Conservation (phyloP, 495 filamentous ascomycete genomes). For the Podospora sp. region DNA sequence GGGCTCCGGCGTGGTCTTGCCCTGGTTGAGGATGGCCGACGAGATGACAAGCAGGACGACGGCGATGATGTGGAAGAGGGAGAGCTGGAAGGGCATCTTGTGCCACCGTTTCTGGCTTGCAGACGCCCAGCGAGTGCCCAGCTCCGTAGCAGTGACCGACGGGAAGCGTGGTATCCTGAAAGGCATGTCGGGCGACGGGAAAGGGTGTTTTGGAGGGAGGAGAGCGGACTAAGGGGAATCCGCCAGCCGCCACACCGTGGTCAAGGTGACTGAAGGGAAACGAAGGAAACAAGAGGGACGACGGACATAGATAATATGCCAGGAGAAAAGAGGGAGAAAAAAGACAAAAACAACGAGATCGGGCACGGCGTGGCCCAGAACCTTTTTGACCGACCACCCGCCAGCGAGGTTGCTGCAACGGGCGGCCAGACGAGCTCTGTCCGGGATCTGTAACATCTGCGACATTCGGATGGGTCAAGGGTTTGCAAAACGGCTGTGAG, state of each 20-base stretch:
- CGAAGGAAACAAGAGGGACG: constrained; percentile 5
- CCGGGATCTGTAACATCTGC: constrained; percentile 34
- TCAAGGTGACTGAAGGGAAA: background rate
- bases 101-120: constrained; percentile 25
- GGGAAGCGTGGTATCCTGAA: constrained; percentile 35
- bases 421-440: constrained; percentile 27
- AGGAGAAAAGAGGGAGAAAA: constrained; percentile 13
- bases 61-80: constrained; percentile 31
- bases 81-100: constrained; percentile 32
- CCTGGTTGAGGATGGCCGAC: constrained; percentile 30
- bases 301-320: constrained; percentile 15
- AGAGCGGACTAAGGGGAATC: constrained; percentile 20
- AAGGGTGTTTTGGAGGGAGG: constrained; percentile 10
- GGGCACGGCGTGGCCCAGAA: constrained; percentile 15
- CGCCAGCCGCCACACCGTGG: constrained; percentile 23
- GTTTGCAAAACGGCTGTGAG: constrained; percentile 31
- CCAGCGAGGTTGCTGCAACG: constrained; percentile 3
- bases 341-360: constrained; percentile 13
- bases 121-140: constrained; percentile 25
- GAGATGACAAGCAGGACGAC: constrained; percentile 30
- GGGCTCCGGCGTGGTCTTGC: constrained; percentile 22
- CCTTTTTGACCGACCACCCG: constrained; percentile 24
- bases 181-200: constrained; percentile 28
- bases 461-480: constrained; percentile 23
- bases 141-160: constrained; percentile 25